Base-by-base conservation (phyloP, 441 rosid genomes). In the Lepidium campestre region DNA sequence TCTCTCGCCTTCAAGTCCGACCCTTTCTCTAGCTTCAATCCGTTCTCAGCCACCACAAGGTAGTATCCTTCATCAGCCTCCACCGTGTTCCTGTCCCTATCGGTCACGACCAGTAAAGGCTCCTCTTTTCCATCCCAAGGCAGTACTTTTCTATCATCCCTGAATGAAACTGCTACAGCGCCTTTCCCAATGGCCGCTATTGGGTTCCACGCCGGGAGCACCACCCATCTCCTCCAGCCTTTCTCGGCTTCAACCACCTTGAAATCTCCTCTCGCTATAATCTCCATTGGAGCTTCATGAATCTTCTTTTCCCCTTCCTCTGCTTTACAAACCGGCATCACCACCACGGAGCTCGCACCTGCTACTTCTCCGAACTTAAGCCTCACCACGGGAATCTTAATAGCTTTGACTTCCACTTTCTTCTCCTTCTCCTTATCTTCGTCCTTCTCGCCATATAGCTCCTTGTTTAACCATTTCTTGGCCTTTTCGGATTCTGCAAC, bases 221-320 rank as follows among this genome's bases (percentile, higher is more conserved):
- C 97, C 67, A 85, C 91, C 98, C 98, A 93, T 70, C 90, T 87
- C 25, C 56, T 67, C 98, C 98, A 93, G 11, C 77, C 93, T 68
- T 83, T 87, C 69, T 90, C 97, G 0, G 93, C 83, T 62, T 57
- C 89, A 75, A 93, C 93, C 7, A 88, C 79, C 6, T 91, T 84
- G 48, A 93, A 93, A 23, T 83, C 91, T 18, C 96, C 98, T 46
- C 74, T 67, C 2, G 76, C 71, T 37, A 53, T 79, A 22, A 80
- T 75, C 52, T 77, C 79, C 75, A 75, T 78, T 2, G 97, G 97
- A 9, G 95, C 97, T 68, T 87, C 93, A 48, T 74, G 53, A 25
- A 93, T 25, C 78, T 69, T 87, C n/a, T 44, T 67, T n/a, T 78
- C 87, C 42, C 72, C 80, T 74, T 82, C 84, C 40, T 78, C 85